These are phyloP conservation scores for Moniliella sp. DNA, from an alignment of 1,284 basidiomycete species.

Conservation along the genomic window DNA sequence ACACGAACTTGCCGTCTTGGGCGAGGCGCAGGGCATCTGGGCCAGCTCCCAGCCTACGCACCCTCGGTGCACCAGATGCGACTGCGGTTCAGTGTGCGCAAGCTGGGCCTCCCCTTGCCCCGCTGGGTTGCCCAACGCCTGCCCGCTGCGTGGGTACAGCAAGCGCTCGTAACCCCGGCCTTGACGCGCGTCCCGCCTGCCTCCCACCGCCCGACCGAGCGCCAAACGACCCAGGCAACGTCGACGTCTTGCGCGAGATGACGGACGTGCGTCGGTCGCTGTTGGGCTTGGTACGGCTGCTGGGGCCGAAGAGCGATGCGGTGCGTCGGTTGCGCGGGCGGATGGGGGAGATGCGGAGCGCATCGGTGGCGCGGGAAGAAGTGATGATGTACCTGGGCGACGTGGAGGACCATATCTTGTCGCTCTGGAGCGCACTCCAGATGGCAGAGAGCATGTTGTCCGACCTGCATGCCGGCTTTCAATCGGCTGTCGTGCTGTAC, in stretches of 20 bases:
- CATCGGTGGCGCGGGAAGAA: conserved; percentile 10
- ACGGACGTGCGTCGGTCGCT: conserved; percentile 59
- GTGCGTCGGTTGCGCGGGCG: conserved; percentile 60
- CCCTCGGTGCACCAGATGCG: too few species aligned
- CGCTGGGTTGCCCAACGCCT: too few species aligned
- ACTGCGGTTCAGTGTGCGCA: too few species aligned
- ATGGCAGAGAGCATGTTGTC: conserved; percentile 72
- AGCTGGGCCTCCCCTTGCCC: too few species aligned
- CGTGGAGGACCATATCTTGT: conserved; percentile 77
- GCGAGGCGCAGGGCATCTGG: too few species aligned
- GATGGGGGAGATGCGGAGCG: conserved; percentile 34
- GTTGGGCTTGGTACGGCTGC: conserved; percentile 54
- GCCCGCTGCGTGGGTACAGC: too few species aligned
- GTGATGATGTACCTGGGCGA: conserved; percentile 63
- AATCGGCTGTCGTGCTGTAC: conserved; percentile 51
- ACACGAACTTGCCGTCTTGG: too few species aligned
- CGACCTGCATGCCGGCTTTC: conserved; percentile 65
- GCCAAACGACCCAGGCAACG: too few species aligned
- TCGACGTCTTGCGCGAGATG: conserved; percentile 50
- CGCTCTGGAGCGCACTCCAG: conserved; percentile 60
- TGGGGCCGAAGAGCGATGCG: conserved; percentile 63
- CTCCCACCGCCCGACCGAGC: too few species aligned
- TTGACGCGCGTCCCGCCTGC: too few species aligned
- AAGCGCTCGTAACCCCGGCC: too few species aligned
- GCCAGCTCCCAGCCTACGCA: too few species aligned